Evolutionary conservation across 225 moss, liverwort and hornwort genomes (phyloP).

Genomic region (Neckera pumila): DNA sequence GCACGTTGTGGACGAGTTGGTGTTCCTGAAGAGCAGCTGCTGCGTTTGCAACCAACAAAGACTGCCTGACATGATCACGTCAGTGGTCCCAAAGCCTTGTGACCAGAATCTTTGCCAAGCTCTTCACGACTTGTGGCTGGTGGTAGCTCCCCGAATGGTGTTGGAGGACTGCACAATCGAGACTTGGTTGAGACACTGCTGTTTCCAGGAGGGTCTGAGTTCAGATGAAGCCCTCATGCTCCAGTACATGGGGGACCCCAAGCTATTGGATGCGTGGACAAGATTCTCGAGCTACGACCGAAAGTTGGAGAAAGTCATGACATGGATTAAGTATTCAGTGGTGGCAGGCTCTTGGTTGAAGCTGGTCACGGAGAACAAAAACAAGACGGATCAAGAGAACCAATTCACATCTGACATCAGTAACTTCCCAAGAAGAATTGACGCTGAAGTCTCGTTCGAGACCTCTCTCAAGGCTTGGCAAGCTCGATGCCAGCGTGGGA

Average conservation of each 20-base stretch:
- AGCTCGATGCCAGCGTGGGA: background rate
- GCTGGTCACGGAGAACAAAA: background rate
- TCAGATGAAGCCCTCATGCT: background rate
- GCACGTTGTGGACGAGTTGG: conserved; percentile 11
- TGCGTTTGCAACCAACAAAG: conserved; percentile 2
- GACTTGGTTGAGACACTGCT: background rate
- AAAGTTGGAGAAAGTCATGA: background rate
- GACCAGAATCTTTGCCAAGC: conserved; percentile 25
- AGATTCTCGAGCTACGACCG: background rate
- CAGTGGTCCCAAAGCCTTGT: conserved; percentile 26
- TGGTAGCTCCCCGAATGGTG: conserved; percentile 7
- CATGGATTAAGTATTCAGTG: background rate
- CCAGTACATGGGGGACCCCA: background rate
- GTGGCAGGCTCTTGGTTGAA: background rate
- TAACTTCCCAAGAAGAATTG: background rate
- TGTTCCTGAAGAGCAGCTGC: conserved; percentile 9
- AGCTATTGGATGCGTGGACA: background rate
- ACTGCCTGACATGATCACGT: background rate
- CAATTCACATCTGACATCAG: background rate
- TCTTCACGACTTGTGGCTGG: conserved; percentile 19
- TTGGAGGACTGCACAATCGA: background rate
- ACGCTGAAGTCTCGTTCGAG: background rate
- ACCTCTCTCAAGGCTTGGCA: background rate
- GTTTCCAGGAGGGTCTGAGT: background rate
- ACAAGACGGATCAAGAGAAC: background rate